A percentile compares a stretch with the other conserved stretches of the same genome.
These are phyloP conservation scores for Termitomyces sp. DNA, from an alignment of 768 basidiomycete genomes.

Conservation along the genomic window DNA sequence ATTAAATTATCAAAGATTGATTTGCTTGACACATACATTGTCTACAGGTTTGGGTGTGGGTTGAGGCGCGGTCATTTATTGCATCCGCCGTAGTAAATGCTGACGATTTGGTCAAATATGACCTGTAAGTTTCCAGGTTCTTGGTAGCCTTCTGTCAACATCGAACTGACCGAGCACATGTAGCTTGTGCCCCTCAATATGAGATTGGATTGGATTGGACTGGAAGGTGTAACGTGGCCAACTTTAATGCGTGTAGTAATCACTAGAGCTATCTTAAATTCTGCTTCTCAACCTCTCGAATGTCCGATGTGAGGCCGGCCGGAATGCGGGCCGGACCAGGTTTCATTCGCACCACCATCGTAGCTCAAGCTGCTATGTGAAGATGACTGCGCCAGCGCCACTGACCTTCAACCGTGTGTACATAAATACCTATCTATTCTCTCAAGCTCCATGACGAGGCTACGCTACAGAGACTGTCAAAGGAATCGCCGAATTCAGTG, in stretches of 20 bases:
- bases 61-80: conserved; percentile 88
- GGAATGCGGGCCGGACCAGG: neutral
- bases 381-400: conserved; percentile 24
- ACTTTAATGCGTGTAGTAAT: neutral
- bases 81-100: conserved; percentile 73
- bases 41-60: conserved; percentile 82
- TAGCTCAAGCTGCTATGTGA: conserved; percentile 2
- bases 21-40: neutral
- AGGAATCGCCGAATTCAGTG: conserved; percentile 72
- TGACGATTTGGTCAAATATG: conserved; percentile 85
- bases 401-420: conserved; percentile 32
- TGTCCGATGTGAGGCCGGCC: neutral
- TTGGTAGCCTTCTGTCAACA: neutral
- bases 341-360: neutral
- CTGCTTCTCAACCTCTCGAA: neutral
- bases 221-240: neutral
- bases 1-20: neutral
- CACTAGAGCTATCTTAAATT: neutral
- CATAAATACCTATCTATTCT: neutral
- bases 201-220: neutral
- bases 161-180: neutral
- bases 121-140: conserved; percentile 64
- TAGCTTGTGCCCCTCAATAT: conserved; percentile 26
- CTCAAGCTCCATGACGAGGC: conserved; percentile 1
- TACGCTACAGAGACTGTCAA: conserved; percentile 49